Evolutionary conservation across 768 basidiomycete species (phyloP).

Genomic region (Lentinula edodes): DNA sequence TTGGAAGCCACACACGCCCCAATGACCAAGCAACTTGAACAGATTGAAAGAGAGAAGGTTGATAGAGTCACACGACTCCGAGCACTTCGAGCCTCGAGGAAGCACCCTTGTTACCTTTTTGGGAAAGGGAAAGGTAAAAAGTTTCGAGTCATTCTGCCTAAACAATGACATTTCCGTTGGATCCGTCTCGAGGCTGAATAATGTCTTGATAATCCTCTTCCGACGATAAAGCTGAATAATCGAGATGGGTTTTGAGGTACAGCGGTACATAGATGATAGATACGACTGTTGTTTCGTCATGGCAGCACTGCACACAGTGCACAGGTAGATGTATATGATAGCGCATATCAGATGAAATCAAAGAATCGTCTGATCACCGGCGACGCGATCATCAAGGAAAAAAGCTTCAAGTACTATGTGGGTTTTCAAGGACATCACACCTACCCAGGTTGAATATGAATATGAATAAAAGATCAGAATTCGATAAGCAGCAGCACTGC

Average conservation of each 20-base stretch:
- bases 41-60: no score
- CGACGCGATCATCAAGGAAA: background rate
- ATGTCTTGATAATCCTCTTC: no score
- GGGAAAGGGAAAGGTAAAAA: conserved; percentile 60
- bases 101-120: conserved; percentile 39
- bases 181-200: no score
- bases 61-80: conserved; percentile 8
- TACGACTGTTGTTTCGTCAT: no score
- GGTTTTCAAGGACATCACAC: no score
- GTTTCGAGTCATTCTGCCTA: no score
- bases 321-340: background rate
- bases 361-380: background rate
- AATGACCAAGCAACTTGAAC: background rate
- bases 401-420: no score
- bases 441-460: no score
- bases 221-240: no score
- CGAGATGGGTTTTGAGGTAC: conserved; percentile 92
- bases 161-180: no score
- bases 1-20: conserved; percentile 59
- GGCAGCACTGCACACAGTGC: conserved; percentile 41
- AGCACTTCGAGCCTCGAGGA: background rate
- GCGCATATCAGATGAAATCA: background rate
- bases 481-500: no score
- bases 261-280: conserved; percentile 20
- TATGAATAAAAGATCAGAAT: no score